phyloP scores from a whole-genome alignment of 139 green algal species.

The Picochlorum sp. region DNA sequence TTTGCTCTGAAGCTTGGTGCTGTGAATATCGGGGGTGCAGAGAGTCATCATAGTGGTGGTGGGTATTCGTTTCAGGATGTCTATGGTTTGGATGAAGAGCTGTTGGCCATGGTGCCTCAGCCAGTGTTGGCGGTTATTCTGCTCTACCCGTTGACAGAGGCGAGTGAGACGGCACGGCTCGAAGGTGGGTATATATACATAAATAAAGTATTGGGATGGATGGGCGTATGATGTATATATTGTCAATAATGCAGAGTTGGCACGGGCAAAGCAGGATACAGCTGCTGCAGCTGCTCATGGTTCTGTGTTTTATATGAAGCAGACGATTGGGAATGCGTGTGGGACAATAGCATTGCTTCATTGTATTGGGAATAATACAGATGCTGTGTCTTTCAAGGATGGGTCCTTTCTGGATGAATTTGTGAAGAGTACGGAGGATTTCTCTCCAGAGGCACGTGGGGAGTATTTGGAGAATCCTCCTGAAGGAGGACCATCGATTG shows the following conservation, averaged over 20 bases:
- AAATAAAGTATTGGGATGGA: neutral
- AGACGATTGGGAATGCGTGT: conserved; percentile 93
- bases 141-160: conserved; percentile 74
- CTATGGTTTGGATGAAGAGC: conserved; percentile 72
- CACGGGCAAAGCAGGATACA: conserved; percentile 15
- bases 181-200: conserved; percentile 40
- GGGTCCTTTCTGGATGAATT: conserved; percentile 72
- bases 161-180: conserved; percentile 47
- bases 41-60: conserved; percentile 3
- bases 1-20: conserved; percentile 59
- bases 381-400: conserved; percentile 6
- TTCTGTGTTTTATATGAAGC: conserved; percentile 81
- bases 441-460: conserved; percentile 51
- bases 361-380: conserved; percentile 28
- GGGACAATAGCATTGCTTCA: conserved; percentile 90
- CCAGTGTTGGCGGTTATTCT: conserved; percentile 75
- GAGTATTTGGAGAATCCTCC: conserved; percentile 73
- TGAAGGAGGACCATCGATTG: conserved; percentile 61
- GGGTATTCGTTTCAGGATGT: conserved; percentile 62
- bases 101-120: conserved; percentile 78
- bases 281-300: neutral
- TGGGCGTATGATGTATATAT: too few relatives aligned
- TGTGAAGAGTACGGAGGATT: conserved; percentile 37
- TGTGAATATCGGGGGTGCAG: conserved; percentile 15
- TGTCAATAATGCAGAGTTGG: neutral